Evolutionary conservation across 1,284 basidiomycete genomes (phyloP).

Genomic region (Leccinum subrobustum): DNA sequence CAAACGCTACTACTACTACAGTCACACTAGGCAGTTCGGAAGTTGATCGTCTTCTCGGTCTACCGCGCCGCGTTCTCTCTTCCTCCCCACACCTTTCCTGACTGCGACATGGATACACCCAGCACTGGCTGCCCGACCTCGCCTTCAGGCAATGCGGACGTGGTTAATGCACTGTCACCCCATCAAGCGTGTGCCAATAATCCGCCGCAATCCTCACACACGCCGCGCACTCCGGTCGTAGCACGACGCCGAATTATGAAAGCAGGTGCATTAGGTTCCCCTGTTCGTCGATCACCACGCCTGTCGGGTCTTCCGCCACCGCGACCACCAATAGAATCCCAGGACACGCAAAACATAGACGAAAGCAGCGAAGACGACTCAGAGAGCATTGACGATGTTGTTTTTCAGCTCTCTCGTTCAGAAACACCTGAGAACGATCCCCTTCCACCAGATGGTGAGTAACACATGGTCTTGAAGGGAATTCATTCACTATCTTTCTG

Average conservation of each 20-base stretch:
- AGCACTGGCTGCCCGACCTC: slow-evolving; percentile 13
- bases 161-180: slow-evolving; percentile 34
- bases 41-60: background rate
- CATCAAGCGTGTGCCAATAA: slow-evolving; percentile 50
- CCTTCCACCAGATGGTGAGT: slow-evolving; percentile 46
- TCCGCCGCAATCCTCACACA: slow-evolving; percentile 55
- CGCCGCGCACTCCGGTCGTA: slow-evolving; percentile 38
- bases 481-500: slow-evolving; percentile 5
- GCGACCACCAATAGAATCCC: slow-evolving; percentile 19
- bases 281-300: slow-evolving; percentile 52
- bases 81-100: background rate
- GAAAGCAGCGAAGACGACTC: slow-evolving; percentile 30
- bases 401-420: slow-evolving; percentile 30
- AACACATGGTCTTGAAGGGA: background rate
- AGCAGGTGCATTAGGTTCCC: slow-evolving; percentile 30
- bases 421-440: slow-evolving; percentile 45
- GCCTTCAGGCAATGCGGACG: slow-evolving; percentile 36
- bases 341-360: slow-evolving; percentile 10
- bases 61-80: background rate
- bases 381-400: slow-evolving; percentile 33
- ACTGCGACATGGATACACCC: slow-evolving; percentile 24
- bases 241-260: slow-evolving; percentile 34
- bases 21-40: background rate
- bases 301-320: slow-evolving; percentile 40
- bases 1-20: background rate